Evolutionary conservation across 1,284 basidiomycete genomes (phyloP), one percentile per base, ranked within the genome.

Genomic region (Papiliotrema fonsecae): DNA sequence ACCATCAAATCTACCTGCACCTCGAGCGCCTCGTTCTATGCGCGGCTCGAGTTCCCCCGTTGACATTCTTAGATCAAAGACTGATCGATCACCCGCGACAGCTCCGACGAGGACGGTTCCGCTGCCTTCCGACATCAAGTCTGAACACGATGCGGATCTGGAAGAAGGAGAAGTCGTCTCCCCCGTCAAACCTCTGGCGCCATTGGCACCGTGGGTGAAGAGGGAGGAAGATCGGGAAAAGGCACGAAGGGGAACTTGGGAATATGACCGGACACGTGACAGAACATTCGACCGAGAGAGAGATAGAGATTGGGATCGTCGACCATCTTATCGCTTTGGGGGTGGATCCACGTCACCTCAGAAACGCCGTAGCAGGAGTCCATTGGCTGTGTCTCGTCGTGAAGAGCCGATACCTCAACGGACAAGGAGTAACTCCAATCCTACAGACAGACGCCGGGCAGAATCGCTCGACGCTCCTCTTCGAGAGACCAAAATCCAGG

Each of bases 101-200:
- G 38, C 41, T 9, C 55, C 49, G 14, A 36, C 50, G 18, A 16
- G 11, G 22, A 14, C 6, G 2, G 34, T 40, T 16, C 45, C 40
- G n/a, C 39, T 49, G n/a, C 42, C 36, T 7, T 18, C n/a, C 21
- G 41, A 48, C 4, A 26, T 39, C 22, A 48, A 44, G 13, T 31
- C 19, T 19, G 19, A 34, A 6, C 55, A 55, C 14, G 52, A 54
- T 21, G 45, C 27, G 9, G 69, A 71, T 49, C 49, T 71, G 11
- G 69, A 71, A 47, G 69, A 71, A 51, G 69, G 69, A 34, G 69
- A 71, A 41, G 65, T 71, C 1, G 41, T 69, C 6, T 71, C 69
- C 0, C 67, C 69, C 5, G 59, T 65, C 19, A 60, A 35, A 47
- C 31, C 49, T 35, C 10, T 28, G 11, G 30, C 16, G 10, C n/a